Conservation (phyloP, 2,329 filamentous ascomycete species). For the Colletotrichum nymphaeae region DNA sequence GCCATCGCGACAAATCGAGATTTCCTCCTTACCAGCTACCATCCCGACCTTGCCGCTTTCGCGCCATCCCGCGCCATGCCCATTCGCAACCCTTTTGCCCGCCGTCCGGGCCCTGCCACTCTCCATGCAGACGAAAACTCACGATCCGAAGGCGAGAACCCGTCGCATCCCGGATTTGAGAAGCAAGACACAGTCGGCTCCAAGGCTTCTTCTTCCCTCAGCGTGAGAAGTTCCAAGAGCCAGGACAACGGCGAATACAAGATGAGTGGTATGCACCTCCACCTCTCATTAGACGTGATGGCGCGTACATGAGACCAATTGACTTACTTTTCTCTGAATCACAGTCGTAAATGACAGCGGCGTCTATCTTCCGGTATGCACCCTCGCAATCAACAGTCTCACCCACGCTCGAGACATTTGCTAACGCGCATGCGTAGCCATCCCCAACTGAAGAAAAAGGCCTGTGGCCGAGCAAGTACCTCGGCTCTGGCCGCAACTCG, state of each 20-base stretch:
- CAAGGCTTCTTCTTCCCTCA: slow-evolving; percentile 71
- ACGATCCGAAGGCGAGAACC: slow-evolving; percentile 55
- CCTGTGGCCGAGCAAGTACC: slow-evolving; percentile 75
- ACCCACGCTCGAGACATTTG: slow-evolving; percentile 37
- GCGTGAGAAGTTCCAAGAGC: slow-evolving; percentile 69
- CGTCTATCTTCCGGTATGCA: slow-evolving; percentile 87
- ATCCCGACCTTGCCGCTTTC: slow-evolving; percentile 1
- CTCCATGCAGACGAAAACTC: slow-evolving; percentile 65
- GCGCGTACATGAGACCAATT: slow-evolving; percentile 39
- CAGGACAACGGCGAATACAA: slow-evolving; percentile 80
- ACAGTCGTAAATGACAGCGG: slow-evolving; percentile 95
- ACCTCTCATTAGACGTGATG: too few relatives aligned
- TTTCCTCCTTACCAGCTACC: neutral
- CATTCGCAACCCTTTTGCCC: slow-evolving; percentile 79
- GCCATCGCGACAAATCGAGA: neutral
- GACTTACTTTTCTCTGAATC: slow-evolving; percentile 39
- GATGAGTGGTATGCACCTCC: slow-evolving; percentile 74
- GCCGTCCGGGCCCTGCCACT: slow-evolving; percentile 62
- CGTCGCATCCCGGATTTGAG: slow-evolving; percentile 66
- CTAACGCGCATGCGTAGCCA: slow-evolving; percentile 65
- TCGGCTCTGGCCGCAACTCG: slow-evolving; percentile 61
- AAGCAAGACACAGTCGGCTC: slow-evolving; percentile 72
- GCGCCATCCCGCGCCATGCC: slow-evolving; percentile 61
- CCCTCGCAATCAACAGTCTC: slow-evolving; percentile 17
- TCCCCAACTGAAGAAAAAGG: slow-evolving; percentile 87